Percentiles rank a stretch among this genome's conserved stretches.
These are phyloP conservation scores for Annulohypoxylon bovei DNA, from an alignment of 495 filamentous ascomycete genomes.

Conservation along the genomic window DNA sequence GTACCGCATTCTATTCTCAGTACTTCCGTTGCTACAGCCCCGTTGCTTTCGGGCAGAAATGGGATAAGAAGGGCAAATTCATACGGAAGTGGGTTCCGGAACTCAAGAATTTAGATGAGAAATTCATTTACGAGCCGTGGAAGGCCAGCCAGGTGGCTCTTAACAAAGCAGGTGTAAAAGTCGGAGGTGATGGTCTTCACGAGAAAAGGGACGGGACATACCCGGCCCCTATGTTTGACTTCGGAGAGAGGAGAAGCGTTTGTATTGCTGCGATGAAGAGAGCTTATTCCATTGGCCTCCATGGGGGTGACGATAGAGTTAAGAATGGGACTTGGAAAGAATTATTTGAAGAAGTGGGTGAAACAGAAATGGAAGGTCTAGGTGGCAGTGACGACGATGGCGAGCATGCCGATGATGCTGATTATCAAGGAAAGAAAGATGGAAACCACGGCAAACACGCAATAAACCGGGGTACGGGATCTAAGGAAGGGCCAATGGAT, in stretches of 20 bases:
- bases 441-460: constrained; percentile 46
- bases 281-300: constrained; percentile 68
- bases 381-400: constrained; percentile 42
- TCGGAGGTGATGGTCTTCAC: constrained; percentile 62
- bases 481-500: constrained; percentile 57
- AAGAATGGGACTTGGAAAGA: constrained; percentile 69
- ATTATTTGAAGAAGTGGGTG: constrained; percentile 62
- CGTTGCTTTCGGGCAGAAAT: constrained; percentile 72
- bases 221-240: constrained; percentile 79
- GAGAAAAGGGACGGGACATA: constrained; percentile 57
- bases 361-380: constrained; percentile 56
- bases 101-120: constrained; percentile 64
- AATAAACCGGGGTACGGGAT: constrained; percentile 15
- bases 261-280: constrained; percentile 72
- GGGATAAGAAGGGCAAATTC: constrained; percentile 69
- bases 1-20: constrained; percentile 72
- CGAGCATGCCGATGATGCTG: constrained; percentile 45
- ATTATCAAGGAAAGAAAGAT: constrained; percentile 15
- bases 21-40: constrained; percentile 75
- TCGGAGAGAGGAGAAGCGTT: constrained; percentile 62
- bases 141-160: constrained; percentile 69
- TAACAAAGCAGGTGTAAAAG: constrained; percentile 65
- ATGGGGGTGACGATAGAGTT: constrained; percentile 67
- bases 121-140: constrained; percentile 81
- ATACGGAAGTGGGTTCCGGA: constrained; percentile 71